Conservation (phyloP, 1,284 basidiomycete genomes). For the Flammula alnicola region DNA sequence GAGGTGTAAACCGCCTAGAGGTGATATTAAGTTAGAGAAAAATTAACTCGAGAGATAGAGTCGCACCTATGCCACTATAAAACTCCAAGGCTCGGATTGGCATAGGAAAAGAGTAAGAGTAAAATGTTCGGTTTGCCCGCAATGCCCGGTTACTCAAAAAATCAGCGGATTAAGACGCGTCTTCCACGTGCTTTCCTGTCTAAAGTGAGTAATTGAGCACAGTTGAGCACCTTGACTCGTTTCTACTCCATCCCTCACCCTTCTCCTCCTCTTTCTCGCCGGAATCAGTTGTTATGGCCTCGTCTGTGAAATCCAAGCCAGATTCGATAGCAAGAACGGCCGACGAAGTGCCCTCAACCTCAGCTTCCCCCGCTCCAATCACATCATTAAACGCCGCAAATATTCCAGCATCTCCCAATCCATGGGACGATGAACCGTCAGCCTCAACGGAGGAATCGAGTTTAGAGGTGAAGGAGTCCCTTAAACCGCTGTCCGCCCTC, state of each 20-base stretch:
- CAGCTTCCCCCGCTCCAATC: conserved; percentile 3
- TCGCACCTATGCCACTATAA: conserved; percentile 73
- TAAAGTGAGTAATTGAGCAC: too few species aligned
- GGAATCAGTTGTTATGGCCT: too few species aligned
- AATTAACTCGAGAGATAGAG: conserved; percentile 4
- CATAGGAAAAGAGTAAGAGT: too few species aligned
- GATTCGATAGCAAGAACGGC: background rate
- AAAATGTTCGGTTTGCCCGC: too few species aligned
- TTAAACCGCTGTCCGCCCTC: conserved; percentile 33
- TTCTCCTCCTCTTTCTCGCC: too few species aligned
- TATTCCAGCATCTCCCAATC: conserved; percentile 32
- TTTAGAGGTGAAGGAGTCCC: conserved; percentile 1
- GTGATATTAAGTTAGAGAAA: conserved; percentile 6
- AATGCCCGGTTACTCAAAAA: conserved; percentile 6
- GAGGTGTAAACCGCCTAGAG: conserved; percentile 68
- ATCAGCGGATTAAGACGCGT: conserved; percentile 17
- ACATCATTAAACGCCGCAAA: conserved; percentile 21
- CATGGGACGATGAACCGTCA: conserved; percentile 30
- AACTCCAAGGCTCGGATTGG: conserved; percentile 67
- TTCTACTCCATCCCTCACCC: too few species aligned
- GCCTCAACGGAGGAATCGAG: conserved; percentile 17
- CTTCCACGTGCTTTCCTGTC: conserved; percentile 22
- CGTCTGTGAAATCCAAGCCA: too few species aligned
- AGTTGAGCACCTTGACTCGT: too few species aligned
- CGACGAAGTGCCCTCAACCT: background rate